A percentile compares a stretch with the other conserved stretches of the same genome.
Conservation (phyloP, 139 green algal species). For the Raphidocelis subcapitata region DNA sequence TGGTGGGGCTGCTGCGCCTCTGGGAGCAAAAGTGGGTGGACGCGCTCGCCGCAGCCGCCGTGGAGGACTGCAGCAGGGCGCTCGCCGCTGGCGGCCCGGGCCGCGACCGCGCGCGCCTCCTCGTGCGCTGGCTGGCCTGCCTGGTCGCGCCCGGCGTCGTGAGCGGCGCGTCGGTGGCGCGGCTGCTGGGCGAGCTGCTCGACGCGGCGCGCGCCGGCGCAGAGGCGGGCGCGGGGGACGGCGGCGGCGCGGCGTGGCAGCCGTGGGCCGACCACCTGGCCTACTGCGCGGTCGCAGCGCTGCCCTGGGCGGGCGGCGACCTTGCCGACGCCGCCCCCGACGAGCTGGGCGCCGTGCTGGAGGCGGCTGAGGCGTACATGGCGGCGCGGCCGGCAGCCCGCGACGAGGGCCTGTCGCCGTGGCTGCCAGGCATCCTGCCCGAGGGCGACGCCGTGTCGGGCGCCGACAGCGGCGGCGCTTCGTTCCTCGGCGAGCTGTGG, state of each 20-base stretch:
- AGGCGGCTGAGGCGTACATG: conserved; percentile 63
- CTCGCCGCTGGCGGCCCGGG: conserved; percentile 24
- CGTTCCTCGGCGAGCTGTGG: conserved; percentile 65
- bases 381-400: conserved; percentile 35
- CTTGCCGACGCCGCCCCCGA: conserved; percentile 46
- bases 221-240: conserved; percentile 15
- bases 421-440: conserved; percentile 33
- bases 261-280: conserved; percentile 77
- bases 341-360: conserved; percentile 25
- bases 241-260: conserved; percentile 62
- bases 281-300: conserved; percentile 51
- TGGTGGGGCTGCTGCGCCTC: conserved; percentile 44
- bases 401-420: conserved; percentile 18
- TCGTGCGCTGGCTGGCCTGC: conserved; percentile 67
- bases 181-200: conserved; percentile 47
- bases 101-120: conserved; percentile 47
- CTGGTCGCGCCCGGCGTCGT: conserved; percentile 59
- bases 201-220: conserved; percentile 29
- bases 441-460: conserved; percentile 34
- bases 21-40: conserved; percentile 45
- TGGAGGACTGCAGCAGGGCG: conserved; percentile 23
- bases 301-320: conserved; percentile 70
- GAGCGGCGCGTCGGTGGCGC: conserved; percentile 41
- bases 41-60: conserved; percentile 21
- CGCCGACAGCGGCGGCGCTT: conserved; percentile 71